Conservation (phyloP, 2,329 filamentous ascomycete genomes). For the Cercospora berteroae region DNA sequence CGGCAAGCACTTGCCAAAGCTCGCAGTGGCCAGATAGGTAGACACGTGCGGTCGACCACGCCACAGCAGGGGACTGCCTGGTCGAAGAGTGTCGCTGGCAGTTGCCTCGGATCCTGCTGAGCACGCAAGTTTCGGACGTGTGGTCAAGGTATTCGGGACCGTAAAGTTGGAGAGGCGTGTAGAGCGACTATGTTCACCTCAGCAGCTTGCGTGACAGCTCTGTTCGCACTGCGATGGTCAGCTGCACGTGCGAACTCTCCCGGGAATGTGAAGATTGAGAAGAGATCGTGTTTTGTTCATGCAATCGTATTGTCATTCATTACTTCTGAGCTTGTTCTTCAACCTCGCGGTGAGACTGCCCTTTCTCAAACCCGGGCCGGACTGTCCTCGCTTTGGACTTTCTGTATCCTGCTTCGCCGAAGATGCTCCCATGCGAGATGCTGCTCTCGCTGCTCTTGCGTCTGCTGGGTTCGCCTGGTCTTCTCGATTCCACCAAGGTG, state of each 20-base stretch:
- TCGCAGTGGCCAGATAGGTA: background rate
- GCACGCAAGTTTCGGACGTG: background rate
- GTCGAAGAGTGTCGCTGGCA: background rate
- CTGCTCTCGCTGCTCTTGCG: slow-evolving; percentile 9
- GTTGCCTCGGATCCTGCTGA: background rate
- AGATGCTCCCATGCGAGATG: background rate
- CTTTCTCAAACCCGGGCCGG: slow-evolving; percentile 2
- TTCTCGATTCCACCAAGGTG: slow-evolving; percentile 8
- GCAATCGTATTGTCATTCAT: slow-evolving; percentile 13
- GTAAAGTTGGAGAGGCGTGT: background rate
- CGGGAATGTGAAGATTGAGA: background rate
- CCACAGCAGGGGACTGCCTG: background rate
- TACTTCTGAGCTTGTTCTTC: slow-evolving; percentile 15
- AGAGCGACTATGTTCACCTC: background rate
- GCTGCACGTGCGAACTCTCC: background rate
- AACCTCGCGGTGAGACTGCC: slow-evolving; percentile 11
- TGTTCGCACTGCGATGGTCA: background rate
- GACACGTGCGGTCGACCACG: background rate
- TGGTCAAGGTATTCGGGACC: background rate
- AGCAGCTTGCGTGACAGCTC: background rate
- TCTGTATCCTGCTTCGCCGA: background rate
- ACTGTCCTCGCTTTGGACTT: slow-evolving; percentile 6
- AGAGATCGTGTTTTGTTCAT: background rate
- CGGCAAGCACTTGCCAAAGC: background rate
- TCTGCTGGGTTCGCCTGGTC: slow-evolving; percentile 12